phyloP scores from a whole-genome alignment of 108 stramenopile genomes.

The Skeletonema potamos region DNA sequence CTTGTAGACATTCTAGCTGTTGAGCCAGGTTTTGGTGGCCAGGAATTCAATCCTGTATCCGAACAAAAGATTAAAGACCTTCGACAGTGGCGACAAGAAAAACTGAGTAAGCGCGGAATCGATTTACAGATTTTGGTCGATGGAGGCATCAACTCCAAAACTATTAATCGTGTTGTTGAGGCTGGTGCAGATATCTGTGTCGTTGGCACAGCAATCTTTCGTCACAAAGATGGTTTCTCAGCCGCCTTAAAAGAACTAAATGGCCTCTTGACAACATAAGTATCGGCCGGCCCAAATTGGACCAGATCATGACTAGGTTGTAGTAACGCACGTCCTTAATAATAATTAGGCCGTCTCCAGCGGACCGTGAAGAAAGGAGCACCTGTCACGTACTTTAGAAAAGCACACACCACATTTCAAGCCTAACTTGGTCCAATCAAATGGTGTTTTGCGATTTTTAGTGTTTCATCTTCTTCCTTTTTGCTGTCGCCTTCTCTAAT shows the following conservation, averaged over 20 bases:
- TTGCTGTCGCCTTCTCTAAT: too few species aligned
- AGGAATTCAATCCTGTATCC: slow-evolving; percentile 47
- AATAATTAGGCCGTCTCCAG: too few species aligned
- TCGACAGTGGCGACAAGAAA: slow-evolving; percentile 28
- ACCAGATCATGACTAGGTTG: too few species aligned
- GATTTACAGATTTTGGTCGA: slow-evolving; percentile 68
- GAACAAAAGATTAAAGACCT: slow-evolving; percentile 39
- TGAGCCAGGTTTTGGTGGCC: slow-evolving; percentile 71
- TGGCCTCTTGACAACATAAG: too few species aligned
- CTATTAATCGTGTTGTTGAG: slow-evolving; percentile 34
- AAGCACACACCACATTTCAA: too few species aligned
- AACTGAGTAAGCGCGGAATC: background rate
- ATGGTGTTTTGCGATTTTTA: too few species aligned
- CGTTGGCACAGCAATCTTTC: slow-evolving; percentile 40
- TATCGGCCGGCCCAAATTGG: too few species aligned
- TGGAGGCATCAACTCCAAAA: slow-evolving; percentile 74
- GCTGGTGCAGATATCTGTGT: slow-evolving; percentile 76
- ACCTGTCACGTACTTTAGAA: too few species aligned
- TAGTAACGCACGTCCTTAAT: too few species aligned
- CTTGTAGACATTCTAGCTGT: slow-evolving; percentile 72
- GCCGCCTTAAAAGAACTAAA: background rate
- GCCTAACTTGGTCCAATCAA: too few species aligned
- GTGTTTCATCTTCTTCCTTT: too few species aligned
- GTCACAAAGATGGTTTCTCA: background rate
- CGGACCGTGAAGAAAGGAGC: too few species aligned